Conservation (phyloP, 2,329 filamentous ascomycete species). For the Ceratocystis papillata region DNA sequence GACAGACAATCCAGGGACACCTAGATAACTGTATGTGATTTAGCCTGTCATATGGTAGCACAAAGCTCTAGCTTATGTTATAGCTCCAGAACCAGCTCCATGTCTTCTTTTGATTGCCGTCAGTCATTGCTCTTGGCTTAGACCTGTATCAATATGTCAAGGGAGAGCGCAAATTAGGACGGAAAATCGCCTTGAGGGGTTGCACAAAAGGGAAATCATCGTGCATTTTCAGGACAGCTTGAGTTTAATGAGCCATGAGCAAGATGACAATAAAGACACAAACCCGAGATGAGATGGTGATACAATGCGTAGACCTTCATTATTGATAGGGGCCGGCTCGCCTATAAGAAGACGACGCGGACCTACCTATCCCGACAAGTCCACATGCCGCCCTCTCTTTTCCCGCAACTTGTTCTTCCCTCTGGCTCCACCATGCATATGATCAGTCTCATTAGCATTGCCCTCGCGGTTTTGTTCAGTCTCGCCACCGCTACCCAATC, state of each 20-base stretch:
- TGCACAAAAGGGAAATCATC: background rate
- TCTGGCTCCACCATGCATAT: conserved; percentile 11
- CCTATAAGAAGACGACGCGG: background rate
- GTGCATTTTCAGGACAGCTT: background rate
- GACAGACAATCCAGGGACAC: too few species aligned
- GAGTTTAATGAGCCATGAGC: background rate
- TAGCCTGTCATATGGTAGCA: too few species aligned
- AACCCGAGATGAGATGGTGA: background rate
- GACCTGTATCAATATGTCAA: too few species aligned
- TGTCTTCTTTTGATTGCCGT: too few species aligned
- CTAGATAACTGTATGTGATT: too few species aligned
- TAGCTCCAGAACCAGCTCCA: too few species aligned
- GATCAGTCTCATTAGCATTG: background rate
- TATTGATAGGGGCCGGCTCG: background rate
- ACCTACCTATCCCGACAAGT: background rate
- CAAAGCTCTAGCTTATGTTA: too few species aligned
- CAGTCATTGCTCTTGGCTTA: too few species aligned
- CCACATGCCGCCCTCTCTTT: background rate
- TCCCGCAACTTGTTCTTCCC: background rate
- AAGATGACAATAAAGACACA: background rate
- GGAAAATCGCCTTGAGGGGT: background rate
- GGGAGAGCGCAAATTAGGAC: too few species aligned
- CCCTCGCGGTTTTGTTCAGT: background rate
- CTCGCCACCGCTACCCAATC: background rate
- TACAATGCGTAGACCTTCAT: background rate